Conservation (phyloP, 2,329 filamentous ascomycete species). For the Aspergillus pseudoviridinutans region DNA sequence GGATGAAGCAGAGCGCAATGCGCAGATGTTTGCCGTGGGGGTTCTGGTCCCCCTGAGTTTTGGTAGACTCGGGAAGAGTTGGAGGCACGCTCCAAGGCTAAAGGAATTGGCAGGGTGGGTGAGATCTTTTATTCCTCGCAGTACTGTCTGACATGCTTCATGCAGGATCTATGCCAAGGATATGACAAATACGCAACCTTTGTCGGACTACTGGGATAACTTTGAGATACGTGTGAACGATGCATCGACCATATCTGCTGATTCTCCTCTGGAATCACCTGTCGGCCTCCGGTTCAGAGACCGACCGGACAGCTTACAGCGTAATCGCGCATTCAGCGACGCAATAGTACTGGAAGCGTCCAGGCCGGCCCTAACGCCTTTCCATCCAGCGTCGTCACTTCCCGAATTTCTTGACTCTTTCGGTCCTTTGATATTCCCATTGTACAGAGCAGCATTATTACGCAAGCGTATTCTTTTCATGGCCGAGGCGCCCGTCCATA, state of each 20-base stretch:
- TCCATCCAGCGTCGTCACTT: conserved; percentile 84
- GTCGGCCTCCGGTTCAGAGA: conserved; percentile 48
- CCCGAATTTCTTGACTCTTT: conserved; percentile 74
- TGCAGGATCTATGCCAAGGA: conserved; percentile 58
- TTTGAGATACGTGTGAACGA: conserved; percentile 37
- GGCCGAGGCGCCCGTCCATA: conserved; percentile 78
- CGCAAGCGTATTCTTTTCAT: conserved; percentile 86
- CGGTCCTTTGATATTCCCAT: conserved; percentile 85
- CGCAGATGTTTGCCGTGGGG: conserved; percentile 88
- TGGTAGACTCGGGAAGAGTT: conserved; percentile 79
- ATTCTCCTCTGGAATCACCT: conserved; percentile 53
- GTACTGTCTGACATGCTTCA: conserved; percentile 10
- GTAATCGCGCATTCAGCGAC: conserved; percentile 40
- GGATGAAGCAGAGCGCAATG: conserved; percentile 74
- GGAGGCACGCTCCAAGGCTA: conserved; percentile 77
- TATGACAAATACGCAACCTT: conserved; percentile 55
- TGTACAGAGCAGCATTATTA: conserved; percentile 80
- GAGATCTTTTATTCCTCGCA: not conserved
- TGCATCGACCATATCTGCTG: conserved; percentile 29
- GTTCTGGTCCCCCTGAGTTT: conserved; percentile 81
- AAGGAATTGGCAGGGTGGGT: conserved; percentile 68
- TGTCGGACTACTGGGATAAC: conserved; percentile 77
- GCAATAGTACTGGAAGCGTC: conserved; percentile 38
- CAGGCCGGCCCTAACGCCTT: conserved; percentile 62
- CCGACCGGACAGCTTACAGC: conserved; percentile 24